Base-by-base conservation (phyloP, 2,329 filamentous ascomycete genomes). In the Colletotrichum sp. region DNA sequence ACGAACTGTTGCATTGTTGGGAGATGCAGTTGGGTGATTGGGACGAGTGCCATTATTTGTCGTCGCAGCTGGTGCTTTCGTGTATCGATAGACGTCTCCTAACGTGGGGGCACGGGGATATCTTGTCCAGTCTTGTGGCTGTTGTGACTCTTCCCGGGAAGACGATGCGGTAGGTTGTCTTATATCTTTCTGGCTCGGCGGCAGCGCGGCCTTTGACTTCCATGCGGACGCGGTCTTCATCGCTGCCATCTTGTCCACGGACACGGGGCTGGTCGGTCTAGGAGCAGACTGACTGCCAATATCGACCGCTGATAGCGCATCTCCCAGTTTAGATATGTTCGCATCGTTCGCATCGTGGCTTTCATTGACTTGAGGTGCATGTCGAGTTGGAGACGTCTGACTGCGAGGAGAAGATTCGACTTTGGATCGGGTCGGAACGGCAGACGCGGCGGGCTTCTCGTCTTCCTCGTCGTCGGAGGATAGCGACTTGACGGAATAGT, bases 401-500 rank as follows among this genome's bases (percentile, higher is more conserved):
- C 44, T 52, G 44, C 10, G 44, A 52, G 44, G n/a, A 49, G n/a
- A 52, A 52, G n/a, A 13, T 1, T 62, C 32, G 30, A 21, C 10
- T 32, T 34, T 36, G 10, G 59, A 15, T 30, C 16, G 49, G 34
- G 16, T 30, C 21, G n/a, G 34, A 1, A 21, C 62, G 3, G 34
- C 3, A 32, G 30, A 62, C 2, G 28, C 28, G 5, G 32, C 21
- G 16, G 59, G 59, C 30, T 62, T 44, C 32, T 64, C 24, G 24
- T 60, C 16, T 49, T 26, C n/a, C 10, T 76, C 70, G 7, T 78
- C 79, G 15, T 80, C 79, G 5, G 80, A 81, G 5, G 79, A 71
- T 8, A 83, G 76, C 3, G 81, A 83, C 12, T 80, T 70, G 64
- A 82, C 71, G 15, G 81, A 82, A 55, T 79, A 80, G 52, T 63